Percentiles rank a stretch among this genome's conserved stretches.
Conservation (phyloP, 2,329 filamentous ascomycete genomes). For the Paecilomyces sp. region DNA sequence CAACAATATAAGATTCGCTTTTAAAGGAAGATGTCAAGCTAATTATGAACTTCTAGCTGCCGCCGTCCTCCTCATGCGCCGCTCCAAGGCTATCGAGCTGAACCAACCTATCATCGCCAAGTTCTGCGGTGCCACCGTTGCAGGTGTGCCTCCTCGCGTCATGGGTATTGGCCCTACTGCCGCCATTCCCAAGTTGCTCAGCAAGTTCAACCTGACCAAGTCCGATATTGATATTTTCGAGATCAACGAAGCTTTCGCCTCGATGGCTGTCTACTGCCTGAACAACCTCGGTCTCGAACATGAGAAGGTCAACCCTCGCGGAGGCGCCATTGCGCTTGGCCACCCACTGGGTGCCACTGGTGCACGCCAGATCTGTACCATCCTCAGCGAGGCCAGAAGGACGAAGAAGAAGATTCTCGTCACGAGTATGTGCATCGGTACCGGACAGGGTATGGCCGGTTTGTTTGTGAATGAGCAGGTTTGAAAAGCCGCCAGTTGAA, state of each 20-base stretch:
- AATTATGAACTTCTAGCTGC: constrained; percentile 44
- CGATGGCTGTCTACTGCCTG: constrained; percentile 93
- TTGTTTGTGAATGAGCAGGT: constrained; percentile 59
- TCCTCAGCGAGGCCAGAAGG: constrained; percentile 74
- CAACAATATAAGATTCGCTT: neutral
- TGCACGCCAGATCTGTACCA: constrained; percentile 83
- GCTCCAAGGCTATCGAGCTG: constrained; percentile 76
- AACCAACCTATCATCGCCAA: constrained; percentile 91
- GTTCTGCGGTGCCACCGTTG: constrained; percentile 84
- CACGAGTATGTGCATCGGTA: constrained; percentile 81
- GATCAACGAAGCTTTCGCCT: constrained; percentile 96
- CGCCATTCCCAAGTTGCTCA: constrained; percentile 72
- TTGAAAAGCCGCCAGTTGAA: constrained; percentile 7
- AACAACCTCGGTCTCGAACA: constrained; percentile 58
- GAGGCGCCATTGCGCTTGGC: constrained; percentile 85
- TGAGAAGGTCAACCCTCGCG: constrained; percentile 81
- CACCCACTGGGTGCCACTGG: constrained; percentile 88
- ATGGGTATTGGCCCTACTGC: constrained; percentile 73
- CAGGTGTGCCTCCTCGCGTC: constrained; percentile 83
- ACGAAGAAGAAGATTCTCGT: constrained; percentile 85
- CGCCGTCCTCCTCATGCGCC: constrained; percentile 87
- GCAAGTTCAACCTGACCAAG: constrained; percentile 67
- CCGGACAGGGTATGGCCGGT: constrained; percentile 60
- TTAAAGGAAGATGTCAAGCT: neutral
- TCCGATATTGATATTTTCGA: constrained; percentile 85